Evolutionary conservation across 345 rosid genomes (phyloP), one percentile per base, ranked within the genome.

Genomic region (Aquilaria malaccensis): DNA sequence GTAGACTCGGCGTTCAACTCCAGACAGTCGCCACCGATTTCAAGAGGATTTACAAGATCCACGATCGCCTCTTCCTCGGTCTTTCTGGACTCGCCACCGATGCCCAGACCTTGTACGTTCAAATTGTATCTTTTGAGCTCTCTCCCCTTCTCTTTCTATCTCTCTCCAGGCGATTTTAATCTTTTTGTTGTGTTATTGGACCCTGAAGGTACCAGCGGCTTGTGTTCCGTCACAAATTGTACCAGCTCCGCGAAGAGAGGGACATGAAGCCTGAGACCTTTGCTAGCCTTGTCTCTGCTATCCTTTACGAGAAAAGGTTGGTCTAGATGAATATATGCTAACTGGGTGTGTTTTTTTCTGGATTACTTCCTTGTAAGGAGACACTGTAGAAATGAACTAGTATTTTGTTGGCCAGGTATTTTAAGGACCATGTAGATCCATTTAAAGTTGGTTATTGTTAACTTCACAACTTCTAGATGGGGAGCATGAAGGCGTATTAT

Each of bases 261-360:
- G 99, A 89, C 67, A 89, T 93, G 96, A 93, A 89, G 72, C 98
- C 98, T n/a, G 97, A 93, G 70, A 93, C 98, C 9, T 94, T 90
- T 72, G 97, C 97, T 3, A 94, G 83, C 76, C 86, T 90, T 30
- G 99, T 94, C 62, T 94, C 99, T 2, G 95, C 97, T 59, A 58
- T 93, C 51, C 97, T 94, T 47, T 90, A 90, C 52, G 99, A 90
- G 81, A 94, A 94, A 79, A 94, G 99, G 99, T 89, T 30, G 2
- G 60, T 56, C 54, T 15, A 22, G 6, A 55, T n/a, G 14, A 33
- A 4, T 7, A 15, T 45, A n/a, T 52, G 33, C 11, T 33, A 54
- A 48, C 3, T 46, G 46, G 13, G 30, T 50, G 3, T 9, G 15
- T 37, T 9, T 37, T 37, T 5, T 37, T 37, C 2, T 37, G 43